Evolutionary conservation across 768 basidiomycete species (phyloP).

Genomic region (Sporobolomyces roseus): DNA sequence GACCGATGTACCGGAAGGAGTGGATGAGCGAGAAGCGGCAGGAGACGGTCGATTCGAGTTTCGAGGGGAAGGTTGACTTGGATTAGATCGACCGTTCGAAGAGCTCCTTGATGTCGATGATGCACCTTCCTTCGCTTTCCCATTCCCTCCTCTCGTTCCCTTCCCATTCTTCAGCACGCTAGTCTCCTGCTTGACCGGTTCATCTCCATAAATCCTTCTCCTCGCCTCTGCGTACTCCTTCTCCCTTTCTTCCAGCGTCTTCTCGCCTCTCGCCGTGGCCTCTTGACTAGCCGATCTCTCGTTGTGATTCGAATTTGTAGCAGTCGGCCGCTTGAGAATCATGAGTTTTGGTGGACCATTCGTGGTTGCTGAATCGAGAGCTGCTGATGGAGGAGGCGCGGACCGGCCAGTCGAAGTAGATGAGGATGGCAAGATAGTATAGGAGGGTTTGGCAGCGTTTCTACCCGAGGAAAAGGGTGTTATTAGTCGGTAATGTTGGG

Average conservation of each 20-base stretch:
- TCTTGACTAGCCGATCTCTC: not conserved
- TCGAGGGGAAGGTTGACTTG: no score
- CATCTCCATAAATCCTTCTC: constrained; percentile 31
- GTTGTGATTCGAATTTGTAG: not conserved
- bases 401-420: not conserved
- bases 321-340: constrained; percentile 29
- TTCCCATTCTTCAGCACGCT: not conserved
- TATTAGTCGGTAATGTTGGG: not conserved
- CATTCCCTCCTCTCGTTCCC: not conserved
- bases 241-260: constrained; percentile 25
- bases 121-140: not conserved
- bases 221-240: constrained; percentile 26
- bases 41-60: constrained; percentile 4
- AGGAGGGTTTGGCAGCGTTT: constrained; percentile 7
- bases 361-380: constrained; percentile 14
- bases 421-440: constrained; percentile 17
- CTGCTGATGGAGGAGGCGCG: constrained; percentile 7
- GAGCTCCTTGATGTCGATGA: not conserved
- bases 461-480: not conserved
- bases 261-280: not conserved
- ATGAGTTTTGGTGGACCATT: constrained; percentile 25
- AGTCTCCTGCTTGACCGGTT: no score
- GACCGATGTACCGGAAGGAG: not conserved
- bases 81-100: not conserved
- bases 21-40: not conserved